Base-by-base conservation (phyloP, 2,329 filamentous ascomycete genomes). In the Sporothrix mexicana region DNA sequence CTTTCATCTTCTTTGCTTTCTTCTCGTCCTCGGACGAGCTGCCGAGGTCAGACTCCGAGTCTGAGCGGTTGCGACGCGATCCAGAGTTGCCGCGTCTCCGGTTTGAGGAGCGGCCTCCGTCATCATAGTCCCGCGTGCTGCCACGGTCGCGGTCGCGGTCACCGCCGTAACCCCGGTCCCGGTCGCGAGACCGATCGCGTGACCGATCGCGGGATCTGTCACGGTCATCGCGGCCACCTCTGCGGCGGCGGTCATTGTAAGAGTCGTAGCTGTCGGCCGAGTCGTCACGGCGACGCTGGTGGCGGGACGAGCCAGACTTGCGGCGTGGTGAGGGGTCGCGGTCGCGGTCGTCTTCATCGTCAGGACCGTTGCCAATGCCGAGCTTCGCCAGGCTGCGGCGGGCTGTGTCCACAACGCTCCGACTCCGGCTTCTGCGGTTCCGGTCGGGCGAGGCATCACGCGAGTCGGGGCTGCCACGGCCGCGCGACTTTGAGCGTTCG, bases 391-490 rank as follows among this genome's bases (percentile, higher is more conserved):
- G 82, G 71, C 88, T 85, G 74, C 88, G 88, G 72, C 89, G 87
- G 23, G 88, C 88, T 70, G 84, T 84, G 78, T 91, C 88, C 9
- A 90, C 88, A n/a, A 91, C 85, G 78, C 89, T 91, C 74, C 88
- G 88, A 82, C 89, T 91, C 75, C 89, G 87, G 81, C 88, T 87
- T 67, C 86, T 84, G 74, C 75, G 80, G 51, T 78, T 79, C 23
- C 77, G 79, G 71, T 85, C 82, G 2, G 83, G 83, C 1, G 83
- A 84, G 75, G 82, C 83, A 74, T 85, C 83, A 70, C 84, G 83
- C 9, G 86, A 86, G 74, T 85, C 85, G 36, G 79, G 78, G 70
- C 84, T 84, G 25, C 30, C 30, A 36, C 86, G 83, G 69, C 88
- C 86, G 74, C 89, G 86, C 9, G 88, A 90, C 72, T 36, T 36